A percentile compares a stretch with the other conserved stretches of the same genome.
These are phyloP conservation scores for Vaccinium darrowii DNA, from an alignment of 148 eudicot species.

Conservation along the genomic window DNA sequence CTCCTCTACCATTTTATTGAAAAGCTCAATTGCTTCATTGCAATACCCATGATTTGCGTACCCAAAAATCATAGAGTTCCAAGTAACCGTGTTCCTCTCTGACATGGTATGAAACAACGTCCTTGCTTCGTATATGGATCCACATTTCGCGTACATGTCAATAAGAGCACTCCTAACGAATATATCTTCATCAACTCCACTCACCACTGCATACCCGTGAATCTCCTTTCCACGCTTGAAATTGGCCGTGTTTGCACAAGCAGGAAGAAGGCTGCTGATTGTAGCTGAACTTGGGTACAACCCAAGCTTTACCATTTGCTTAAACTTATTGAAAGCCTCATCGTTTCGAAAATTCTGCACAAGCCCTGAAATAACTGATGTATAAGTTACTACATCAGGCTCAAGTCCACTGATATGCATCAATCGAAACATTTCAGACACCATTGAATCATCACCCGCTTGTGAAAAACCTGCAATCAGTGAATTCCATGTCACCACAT, in stretches of 20 bases:
- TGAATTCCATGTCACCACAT: slow-evolving; percentile 79
- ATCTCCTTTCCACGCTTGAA: slow-evolving; percentile 68
- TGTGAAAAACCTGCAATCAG: slow-evolving; percentile 69
- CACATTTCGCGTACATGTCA: slow-evolving; percentile 90
- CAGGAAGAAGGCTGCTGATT: slow-evolving; percentile 67
- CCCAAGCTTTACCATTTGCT: slow-evolving; percentile 53
- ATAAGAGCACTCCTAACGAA: slow-evolving; percentile 72
- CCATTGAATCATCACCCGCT: slow-evolving; percentile 62
- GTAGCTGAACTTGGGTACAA: slow-evolving; percentile 57
- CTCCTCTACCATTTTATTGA: slow-evolving; percentile 45
- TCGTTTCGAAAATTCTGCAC: slow-evolving; percentile 54
- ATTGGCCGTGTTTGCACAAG: slow-evolving; percentile 63
- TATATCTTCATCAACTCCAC: slow-evolving; percentile 52
- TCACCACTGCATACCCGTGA: slow-evolving; percentile 55
- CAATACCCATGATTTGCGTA: slow-evolving; percentile 77
- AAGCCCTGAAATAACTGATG: slow-evolving; percentile 69
- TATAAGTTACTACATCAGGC: slow-evolving; percentile 91
- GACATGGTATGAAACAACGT: slow-evolving; percentile 51
- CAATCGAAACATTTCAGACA: slow-evolving; percentile 43
- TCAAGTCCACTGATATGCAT: slow-evolving; percentile 57
- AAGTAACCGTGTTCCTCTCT: slow-evolving; percentile 61
- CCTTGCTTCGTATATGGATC: slow-evolving; percentile 51
- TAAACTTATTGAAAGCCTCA: slow-evolving; percentile 58
- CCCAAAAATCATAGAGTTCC: slow-evolving; percentile 95
- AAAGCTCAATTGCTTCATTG: slow-evolving; percentile 62